Evolutionary conservation across 352 stramenopile genomes (phyloP), one percentile per base, ranked within the genome.

Genomic region (Pseudoperonospora humuli): DNA sequence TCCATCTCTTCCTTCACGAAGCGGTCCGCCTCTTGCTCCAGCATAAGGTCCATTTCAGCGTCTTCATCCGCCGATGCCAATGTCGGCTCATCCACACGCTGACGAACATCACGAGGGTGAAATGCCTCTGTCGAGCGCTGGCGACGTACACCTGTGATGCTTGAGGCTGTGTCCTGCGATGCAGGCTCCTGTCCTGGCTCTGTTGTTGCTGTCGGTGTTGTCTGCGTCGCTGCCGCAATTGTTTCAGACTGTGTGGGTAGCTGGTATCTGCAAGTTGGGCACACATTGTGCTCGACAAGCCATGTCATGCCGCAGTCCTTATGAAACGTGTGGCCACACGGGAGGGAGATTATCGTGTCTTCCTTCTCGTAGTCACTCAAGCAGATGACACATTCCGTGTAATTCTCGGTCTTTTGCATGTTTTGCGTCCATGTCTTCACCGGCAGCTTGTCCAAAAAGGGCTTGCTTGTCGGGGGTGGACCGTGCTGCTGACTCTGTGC

Each of bases 281-380:
- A 91, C 3, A 86, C 65, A 23, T 87, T 88, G 70, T 91, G 74
- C 29, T 86, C 68, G 4, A 68, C 24, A 2, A 91, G 79, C 79
- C 79, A 91, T 20, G 62, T 74, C 61, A 84, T 67, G 21, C 67
- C 72, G 41, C 79, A 91, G 25, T 84, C 65, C 52, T 81, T 76
- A 67, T 91, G 79, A 50, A 91, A 88, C 17, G 62, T 67, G 50
- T 91, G 79, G 11, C 70, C 69, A 35, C 79, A 91, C 0, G 79
- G 79, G 4, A 91, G 61, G n/a, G 65, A 64, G 10, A 87, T 52
- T 8, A 90, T 63, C 18, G 64, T 32, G 20, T 90, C 73, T 17
- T 79, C 61, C 8, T 72, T 68, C 54, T 80, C 71, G 35, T 81
- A 90, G 42, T 86, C 78, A 47, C 62, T 74, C 28, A 90, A 46